Evolutionary conservation across 2,329 filamentous ascomycete genomes (phyloP), one percentile per base, ranked within the genome.

Genomic region (Dichotomopilus funicola): DNA sequence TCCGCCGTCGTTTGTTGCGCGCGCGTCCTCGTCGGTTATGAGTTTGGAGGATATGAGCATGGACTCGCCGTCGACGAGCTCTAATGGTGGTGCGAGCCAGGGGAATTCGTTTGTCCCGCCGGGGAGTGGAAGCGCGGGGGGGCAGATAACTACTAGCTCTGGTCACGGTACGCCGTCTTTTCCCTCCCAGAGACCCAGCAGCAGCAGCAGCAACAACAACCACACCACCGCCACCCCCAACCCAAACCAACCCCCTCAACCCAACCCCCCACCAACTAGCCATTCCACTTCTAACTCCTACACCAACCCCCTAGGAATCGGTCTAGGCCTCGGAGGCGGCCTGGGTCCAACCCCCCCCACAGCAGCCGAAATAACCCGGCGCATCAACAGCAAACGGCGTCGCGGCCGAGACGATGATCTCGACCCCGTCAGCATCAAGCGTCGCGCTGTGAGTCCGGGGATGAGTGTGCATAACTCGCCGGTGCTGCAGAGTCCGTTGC

Each of bases 381-480:
- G 90, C 59, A 85, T 90, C 52, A 86, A 88, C 68, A 83, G 81
- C 69, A 94, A 92, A 69, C 85, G 92, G n/a, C 82, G 90, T 27
- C 81, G 91, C 31, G 49, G 40, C 54, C 19, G 19, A 27, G 92
- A 96, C 59, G 91, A 96, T 65, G 91, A 96, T 65, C 87, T 96
- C 55, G 91, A 97, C 67, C 86, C 89, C 1, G 80, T 85, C 41
- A 88, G 86, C 59, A 91, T 96, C 75, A 97, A 97, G 72, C 82
- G 92, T 12, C 83, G 92, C 44, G 92, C 92, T 31, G 92, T 97
- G 2, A 94, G 88, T 57, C 92, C 92, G 0, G 89, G 91, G 12
- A 85, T 96, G 78, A 95, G 90, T 68, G 86, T 87, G 1, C 90
- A 95, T 65, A 95, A 92, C 71, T 95, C 89, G 59, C 92, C 92